These are phyloP conservation scores for Boletus reticulatus DNA, from an alignment of 768 basidiomycete genomes.

Conservation along the genomic window DNA sequence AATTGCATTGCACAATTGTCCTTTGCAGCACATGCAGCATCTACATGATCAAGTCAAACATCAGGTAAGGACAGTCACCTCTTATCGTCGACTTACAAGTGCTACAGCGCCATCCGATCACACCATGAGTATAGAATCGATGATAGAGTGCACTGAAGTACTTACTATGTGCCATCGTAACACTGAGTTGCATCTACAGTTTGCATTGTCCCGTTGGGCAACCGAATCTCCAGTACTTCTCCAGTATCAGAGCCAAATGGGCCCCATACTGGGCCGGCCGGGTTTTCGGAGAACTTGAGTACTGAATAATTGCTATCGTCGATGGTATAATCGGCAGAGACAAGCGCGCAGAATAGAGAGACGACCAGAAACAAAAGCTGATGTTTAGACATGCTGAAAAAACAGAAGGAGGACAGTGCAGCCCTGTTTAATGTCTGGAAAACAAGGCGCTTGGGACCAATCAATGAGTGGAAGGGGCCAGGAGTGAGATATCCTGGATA, in stretches of 20 bases:
- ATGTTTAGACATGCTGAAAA: constrained; percentile 8
- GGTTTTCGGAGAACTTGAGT: constrained; percentile 28
- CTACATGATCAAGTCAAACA: constrained; percentile 7
- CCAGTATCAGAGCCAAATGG: constrained; percentile 22
- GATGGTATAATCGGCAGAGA: constrained; percentile 25
- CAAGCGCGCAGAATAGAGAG: constrained; percentile 1
- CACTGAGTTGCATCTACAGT: constrained; percentile 21
- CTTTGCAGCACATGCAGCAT: constrained; percentile 21
- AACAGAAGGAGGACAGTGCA: neutral
- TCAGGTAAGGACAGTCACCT: neutral
- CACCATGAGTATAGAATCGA: constrained; percentile 2
- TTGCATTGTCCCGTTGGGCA: constrained; percentile 28
- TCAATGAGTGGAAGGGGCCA: constrained; percentile 9
- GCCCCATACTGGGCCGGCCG: constrained; percentile 26
- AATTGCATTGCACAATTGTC: constrained; percentile 26
- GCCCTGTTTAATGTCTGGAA: neutral
- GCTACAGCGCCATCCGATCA: constrained; percentile 1
- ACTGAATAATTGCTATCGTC: constrained; percentile 26
- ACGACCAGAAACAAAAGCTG: neutral
- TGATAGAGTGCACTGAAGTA: neutral
- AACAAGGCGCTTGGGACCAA: neutral
- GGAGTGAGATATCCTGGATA: neutral
- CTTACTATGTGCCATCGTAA: constrained; percentile 28
- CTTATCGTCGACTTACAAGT: constrained; percentile 18
- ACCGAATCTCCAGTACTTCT: constrained; percentile 16